Base-by-base conservation (phyloP, 116 monocot genomes). In the Posidonia oceanica region DNA sequence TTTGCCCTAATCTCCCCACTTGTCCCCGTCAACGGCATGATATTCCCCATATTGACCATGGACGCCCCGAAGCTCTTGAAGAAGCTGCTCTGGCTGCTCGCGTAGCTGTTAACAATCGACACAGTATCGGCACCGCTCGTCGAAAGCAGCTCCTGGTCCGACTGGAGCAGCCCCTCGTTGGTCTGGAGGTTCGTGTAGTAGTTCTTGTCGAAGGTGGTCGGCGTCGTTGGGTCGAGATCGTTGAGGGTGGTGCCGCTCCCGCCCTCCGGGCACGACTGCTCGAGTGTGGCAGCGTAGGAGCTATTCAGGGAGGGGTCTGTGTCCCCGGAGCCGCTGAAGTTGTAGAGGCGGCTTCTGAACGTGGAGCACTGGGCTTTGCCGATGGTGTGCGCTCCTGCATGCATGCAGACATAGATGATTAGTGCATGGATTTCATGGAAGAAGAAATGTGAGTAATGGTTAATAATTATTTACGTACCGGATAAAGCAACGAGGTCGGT, bases 131-230 rank as follows among this genome's bases (percentile, higher is more conserved):
- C 75, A 14, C 77, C 74, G 54, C 17, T 71, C 0, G 79, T 77
- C 11, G 77, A 80, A 11, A 81, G 56, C 17, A 89, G 78, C 75
- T 75, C 81, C 75, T 89, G 83, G 69, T 89, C 89, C 16, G 81
- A 83, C 67, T 61, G 72, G 5, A 89, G 73, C 4, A 89, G 71
- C 4, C 86, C 89, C 20, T 39, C n/a, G 23, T 74, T 68, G 60
- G 3, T 54, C 75, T 67, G 74, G 8, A 89, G 74, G 70, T 83
- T 83, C 48, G 64, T 52, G 77, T 69, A 89, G 77, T 83, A 89
- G 66, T 70, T 60, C 52, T 70, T 76, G 67, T 83, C 83, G 76
- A 83, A 83, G 54, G 72, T 55, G 53, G 75, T 22, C 0, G 79
- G 73, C 13, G 79, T 73, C 17, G 64, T 63, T 14, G 55, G 66